Base-by-base conservation (phyloP, 1,284 basidiomycete species). In the Rhodotorula sp. region DNA sequence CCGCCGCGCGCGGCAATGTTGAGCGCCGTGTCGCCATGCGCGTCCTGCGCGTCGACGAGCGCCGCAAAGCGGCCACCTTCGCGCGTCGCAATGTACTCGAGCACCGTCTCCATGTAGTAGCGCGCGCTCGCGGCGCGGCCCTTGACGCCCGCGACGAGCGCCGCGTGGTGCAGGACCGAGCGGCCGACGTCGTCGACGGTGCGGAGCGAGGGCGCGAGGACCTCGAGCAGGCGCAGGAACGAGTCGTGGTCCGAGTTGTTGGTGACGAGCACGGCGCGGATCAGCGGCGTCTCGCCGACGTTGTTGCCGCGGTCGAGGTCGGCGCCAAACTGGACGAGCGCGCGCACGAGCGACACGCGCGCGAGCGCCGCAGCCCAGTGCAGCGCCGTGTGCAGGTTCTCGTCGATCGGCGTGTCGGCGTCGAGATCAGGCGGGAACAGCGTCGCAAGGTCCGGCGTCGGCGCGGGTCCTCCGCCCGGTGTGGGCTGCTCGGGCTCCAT, bases 1-100 rank as follows among this genome's bases (percentile, higher is more conserved):
- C 97, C 97, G 1, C 98, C 90, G 63, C 97, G 85, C 0, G 97
- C 95, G 19, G 95, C 93, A 75, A 97, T 92, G 82, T 96, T 97
- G 75, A 99, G 82, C 8, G 94, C 92, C 1, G 97, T 98, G 80
- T 99, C 97, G 1, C 97, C 97, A 81, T 98, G 90, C 74, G 93
- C 89, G 81, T 99, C 97, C 82, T 95, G 93, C 53, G 97, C 85
- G 82, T 99, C 93, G 21, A 99, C 88, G 53, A 98, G 83, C 14
- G 87, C 89, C 78, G 87, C 86, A 79, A 95, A 91, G 68, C 90
- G 89, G 3, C 76, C 79, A 57, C 74, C 73, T 67, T 77, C 77
- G 72, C 76, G 48, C 27, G 55, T 45, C 4, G 75, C 74, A n/a
- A 78, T 56, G 55, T 73, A 91, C 76, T 90, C 87, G 77, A 98